These are phyloP conservation scores for Dinochytrium kinnereticum DNA, from an alignment of 371 early-diverging fungal genomes.

Conservation along the genomic window DNA sequence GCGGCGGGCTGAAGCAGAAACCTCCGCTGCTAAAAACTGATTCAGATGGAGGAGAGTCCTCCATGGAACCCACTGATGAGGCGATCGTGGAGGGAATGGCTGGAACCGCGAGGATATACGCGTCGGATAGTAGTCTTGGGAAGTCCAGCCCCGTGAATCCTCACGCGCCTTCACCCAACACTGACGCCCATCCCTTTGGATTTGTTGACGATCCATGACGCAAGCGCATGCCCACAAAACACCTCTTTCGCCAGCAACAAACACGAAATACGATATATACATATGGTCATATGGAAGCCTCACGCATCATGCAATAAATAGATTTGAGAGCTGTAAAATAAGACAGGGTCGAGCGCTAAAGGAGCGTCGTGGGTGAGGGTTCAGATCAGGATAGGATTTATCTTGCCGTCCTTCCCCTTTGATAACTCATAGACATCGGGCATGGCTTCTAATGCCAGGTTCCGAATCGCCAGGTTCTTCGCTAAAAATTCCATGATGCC, in stretches of 20 bases:
- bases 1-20: not conserved
- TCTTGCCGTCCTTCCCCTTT: too few relatives aligned
- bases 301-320: too few relatives aligned
- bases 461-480: constrained; percentile 33
- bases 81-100: constrained; percentile 13
- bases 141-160: not conserved
- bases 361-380: too few relatives aligned
- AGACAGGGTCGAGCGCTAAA: too few relatives aligned
- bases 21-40: not conserved
- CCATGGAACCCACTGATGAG: constrained; percentile 9
- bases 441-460: constrained; percentile 44
- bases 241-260: too few relatives aligned
- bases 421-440: constrained; percentile 38
- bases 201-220: constrained; percentile 7
- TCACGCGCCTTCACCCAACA: not conserved
- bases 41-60: not conserved
- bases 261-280: too few relatives aligned
- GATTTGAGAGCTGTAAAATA: too few relatives aligned
- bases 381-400: too few relatives aligned
- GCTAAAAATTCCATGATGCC: constrained; percentile 45
- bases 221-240: too few relatives aligned
- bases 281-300: too few relatives aligned
- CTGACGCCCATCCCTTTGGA: constrained; percentile 11
- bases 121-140: not conserved
- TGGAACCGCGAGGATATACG: not conserved